Conservation (phyloP, 805 yeast species). For the Brettanomyces sp. region DNA sequence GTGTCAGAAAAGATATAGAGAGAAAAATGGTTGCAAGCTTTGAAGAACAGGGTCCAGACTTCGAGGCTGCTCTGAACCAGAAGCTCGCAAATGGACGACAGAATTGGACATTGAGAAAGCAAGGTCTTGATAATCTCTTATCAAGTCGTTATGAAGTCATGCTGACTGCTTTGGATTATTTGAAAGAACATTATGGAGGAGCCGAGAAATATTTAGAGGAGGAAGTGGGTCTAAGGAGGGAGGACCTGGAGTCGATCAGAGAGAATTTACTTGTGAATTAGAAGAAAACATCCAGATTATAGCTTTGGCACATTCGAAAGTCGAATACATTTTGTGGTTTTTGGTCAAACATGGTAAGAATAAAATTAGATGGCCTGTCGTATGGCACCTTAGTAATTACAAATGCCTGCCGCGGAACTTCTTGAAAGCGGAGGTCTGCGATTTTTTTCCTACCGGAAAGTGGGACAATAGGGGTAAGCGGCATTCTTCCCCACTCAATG, state of each 20-base stretch:
- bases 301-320: no score
- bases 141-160: slow-evolving; percentile 63
- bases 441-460: no score
- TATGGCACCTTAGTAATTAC: no score
- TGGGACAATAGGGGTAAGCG: no score
- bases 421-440: no score
- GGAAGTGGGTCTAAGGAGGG: slow-evolving; percentile 33
- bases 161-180: slow-evolving; percentile 49
- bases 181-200: slow-evolving; percentile 46
- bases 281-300: neutral
- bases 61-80: no score
- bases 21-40: slow-evolving; percentile 26
- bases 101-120: slow-evolving; percentile 32
- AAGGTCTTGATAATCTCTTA: slow-evolving; percentile 52
- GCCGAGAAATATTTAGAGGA: slow-evolving; percentile 36
- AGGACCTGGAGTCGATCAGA: slow-evolving; percentile 23
- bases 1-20: slow-evolving; percentile 21
- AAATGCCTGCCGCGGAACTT: no score
- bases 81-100: slow-evolving; percentile 1
- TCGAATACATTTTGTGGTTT: no score
- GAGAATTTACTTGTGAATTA: neutral
- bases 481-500: no score
- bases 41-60: slow-evolving; percentile 3
- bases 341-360: no score
- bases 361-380: no score